These are phyloP conservation scores for Pseudogymnoascus sp. DNA, from an alignment of 2,329 filamentous ascomycete species.

Conservation along the genomic window DNA sequence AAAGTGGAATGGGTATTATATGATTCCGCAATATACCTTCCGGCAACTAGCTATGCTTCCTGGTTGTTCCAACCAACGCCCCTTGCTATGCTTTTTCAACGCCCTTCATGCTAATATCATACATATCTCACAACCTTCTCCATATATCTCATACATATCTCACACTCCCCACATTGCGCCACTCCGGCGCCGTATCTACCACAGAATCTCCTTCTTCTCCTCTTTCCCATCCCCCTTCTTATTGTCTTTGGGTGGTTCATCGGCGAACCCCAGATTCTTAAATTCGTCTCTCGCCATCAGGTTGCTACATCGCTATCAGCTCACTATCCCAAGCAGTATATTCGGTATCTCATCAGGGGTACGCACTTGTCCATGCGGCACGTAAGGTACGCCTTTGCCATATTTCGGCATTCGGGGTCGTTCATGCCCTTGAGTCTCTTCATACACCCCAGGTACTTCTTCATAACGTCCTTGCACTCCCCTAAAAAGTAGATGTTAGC, in stretches of 20 bases:
- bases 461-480: conserved; percentile 89
- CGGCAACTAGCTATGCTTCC: not conserved
- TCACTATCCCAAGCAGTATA: not conserved
- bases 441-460: conserved; percentile 77
- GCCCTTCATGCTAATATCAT: conserved; percentile 6
- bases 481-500: conserved; percentile 41
- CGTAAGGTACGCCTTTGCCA: conserved; percentile 81
- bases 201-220: conserved; percentile 30
- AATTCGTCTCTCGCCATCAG: conserved; percentile 95
- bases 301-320: conserved; percentile 49
- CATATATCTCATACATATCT: not conserved
- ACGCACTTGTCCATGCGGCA: conserved; percentile 92
- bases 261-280: conserved; percentile 76
- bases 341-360: not conserved
- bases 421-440: conserved; percentile 79
- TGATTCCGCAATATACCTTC: conserved; percentile 1
- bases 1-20: not conserved
- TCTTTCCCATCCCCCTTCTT: conserved; percentile 23
- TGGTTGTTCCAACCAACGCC: not conserved
- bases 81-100: not conserved
- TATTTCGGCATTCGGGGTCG: conserved; percentile 71
- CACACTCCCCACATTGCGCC: not conserved
- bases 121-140: not conserved
- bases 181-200: conserved; percentile 25
- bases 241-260: conserved; percentile 24